Conservation (phyloP, 495 filamentous ascomycete genomes). For the Sporormia fimetaria region DNA sequence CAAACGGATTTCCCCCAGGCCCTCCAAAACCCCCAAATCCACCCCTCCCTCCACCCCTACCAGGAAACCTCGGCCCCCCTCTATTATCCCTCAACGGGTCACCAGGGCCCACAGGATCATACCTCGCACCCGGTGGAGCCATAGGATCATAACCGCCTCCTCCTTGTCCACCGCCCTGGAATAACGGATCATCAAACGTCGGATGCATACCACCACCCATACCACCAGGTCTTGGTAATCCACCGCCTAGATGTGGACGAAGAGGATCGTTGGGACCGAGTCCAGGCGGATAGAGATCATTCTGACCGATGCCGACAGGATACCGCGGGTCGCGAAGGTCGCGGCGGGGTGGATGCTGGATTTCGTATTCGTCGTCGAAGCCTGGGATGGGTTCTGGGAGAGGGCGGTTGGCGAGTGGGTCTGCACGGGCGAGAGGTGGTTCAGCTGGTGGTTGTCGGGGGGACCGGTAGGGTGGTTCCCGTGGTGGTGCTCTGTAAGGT, state of each 20-base stretch:
- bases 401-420: conserved; percentile 59
- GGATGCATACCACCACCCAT: conserved; percentile 84
- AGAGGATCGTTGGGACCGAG: conserved; percentile 78
- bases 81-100: conserved; percentile 41
- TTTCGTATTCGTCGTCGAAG: conserved; percentile 89
- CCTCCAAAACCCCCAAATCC: conserved; percentile 28
- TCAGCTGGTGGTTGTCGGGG: conserved; percentile 36
- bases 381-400: conserved; percentile 53
- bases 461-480: conserved; percentile 33
- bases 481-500: conserved; percentile 16
- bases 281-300: conserved; percentile 80
- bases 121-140: conserved; percentile 51
- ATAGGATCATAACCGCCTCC: conserved; percentile 39
- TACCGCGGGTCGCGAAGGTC: conserved; percentile 31
- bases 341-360: conserved; percentile 55
- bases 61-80: conserved; percentile 39
- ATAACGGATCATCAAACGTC: conserved; percentile 86
- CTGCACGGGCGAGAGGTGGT: conserved; percentile 50
- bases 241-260: conserved; percentile 46
- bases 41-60: conserved; percentile 34
- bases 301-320: conserved; percentile 57
- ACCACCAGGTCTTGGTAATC: conserved; percentile 38
- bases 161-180: conserved; percentile 48
- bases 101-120: conserved; percentile 79
- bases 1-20: conserved; percentile 42